A percentile compares a stretch with the other conserved stretches of the same genome.
phyloP scores from a whole-genome alignment of 176 grass and related monocot genomes.

The Oryza officinalis region DNA sequence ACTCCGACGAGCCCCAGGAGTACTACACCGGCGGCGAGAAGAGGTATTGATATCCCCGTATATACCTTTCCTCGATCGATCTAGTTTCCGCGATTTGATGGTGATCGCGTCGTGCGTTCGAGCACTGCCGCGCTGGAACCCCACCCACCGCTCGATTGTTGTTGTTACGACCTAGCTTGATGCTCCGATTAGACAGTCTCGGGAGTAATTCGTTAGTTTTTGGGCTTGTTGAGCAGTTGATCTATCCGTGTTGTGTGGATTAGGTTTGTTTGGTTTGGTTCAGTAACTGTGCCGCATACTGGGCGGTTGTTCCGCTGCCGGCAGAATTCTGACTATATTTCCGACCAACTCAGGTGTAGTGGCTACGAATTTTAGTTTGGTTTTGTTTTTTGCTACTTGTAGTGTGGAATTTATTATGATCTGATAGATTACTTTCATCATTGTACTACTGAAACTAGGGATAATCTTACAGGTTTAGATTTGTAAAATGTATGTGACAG shows the following conservation, averaged over 20 bases:
- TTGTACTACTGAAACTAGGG: neutral
- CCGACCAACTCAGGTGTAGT: neutral
- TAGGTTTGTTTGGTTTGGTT: neutral
- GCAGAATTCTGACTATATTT: neutral
- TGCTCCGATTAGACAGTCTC: neutral
- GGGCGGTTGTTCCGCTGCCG: neutral
- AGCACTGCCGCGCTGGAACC: conserved; percentile 9
- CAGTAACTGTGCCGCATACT: neutral
- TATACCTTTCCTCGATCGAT: neutral
- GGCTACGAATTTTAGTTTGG: neutral
- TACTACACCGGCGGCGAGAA: conserved; percentile 99
- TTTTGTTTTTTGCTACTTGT: neutral
- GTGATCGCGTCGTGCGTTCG: conserved; percentile 17
- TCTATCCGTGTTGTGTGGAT: neutral
- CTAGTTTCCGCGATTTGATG: neutral
- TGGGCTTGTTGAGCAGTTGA: neutral
- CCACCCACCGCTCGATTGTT: neutral
- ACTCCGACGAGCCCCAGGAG: conserved; percentile 85
- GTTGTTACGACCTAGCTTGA: neutral
- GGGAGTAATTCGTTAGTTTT: neutral
- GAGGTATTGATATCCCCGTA: conserved; percentile 35
- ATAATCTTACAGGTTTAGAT: neutral
- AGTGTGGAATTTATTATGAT: neutral
- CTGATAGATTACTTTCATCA: neutral
- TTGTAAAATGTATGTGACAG: neutral